phyloP scores from a whole-genome alignment of 176 grass and related monocot genomes.

The Otatea glauca region DNA sequence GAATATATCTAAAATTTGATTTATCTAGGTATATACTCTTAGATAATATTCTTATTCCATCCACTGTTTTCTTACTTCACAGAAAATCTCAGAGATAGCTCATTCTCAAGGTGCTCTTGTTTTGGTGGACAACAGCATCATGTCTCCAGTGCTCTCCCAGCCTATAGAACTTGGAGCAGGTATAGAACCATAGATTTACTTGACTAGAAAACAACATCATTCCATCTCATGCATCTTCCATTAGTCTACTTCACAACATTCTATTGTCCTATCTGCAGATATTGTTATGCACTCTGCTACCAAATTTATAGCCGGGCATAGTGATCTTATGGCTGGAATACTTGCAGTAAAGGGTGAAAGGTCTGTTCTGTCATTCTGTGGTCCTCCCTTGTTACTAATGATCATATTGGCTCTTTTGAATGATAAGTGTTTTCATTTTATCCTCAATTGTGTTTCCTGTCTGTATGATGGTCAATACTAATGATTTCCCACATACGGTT shows the following conservation, averaged over 20 bases:
- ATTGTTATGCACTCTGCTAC: slow-evolving; percentile 99
- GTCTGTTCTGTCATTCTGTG: slow-evolving; percentile 39
- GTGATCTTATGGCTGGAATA: slow-evolving; percentile 98
- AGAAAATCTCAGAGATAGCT: slow-evolving; percentile 96
- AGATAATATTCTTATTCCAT: not conserved
- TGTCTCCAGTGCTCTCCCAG: slow-evolving; percentile 91
- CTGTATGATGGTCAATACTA: not conserved
- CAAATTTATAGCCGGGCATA: slow-evolving; percentile 97
- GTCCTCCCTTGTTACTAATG: not conserved
- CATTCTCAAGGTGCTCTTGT: slow-evolving; percentile 77
- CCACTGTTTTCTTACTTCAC: slow-evolving; percentile 42
- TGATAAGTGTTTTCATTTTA: slow-evolving; percentile 17
- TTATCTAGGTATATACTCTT: slow-evolving; percentile 5
- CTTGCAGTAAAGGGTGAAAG: slow-evolving; percentile 94
- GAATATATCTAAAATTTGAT: not conserved
- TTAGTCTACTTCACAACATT: slow-evolving; percentile 11
- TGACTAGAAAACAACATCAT: slow-evolving; percentile 8
- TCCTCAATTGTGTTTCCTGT: not conserved
- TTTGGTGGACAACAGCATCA: slow-evolving; percentile 97
- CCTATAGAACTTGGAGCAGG: slow-evolving; percentile 94
- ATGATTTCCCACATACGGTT: not conserved
- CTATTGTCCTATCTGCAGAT: slow-evolving; percentile 58
- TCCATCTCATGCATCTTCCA: slow-evolving; percentile 1
- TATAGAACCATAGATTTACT: slow-evolving; percentile 41
- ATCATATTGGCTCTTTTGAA: not conserved